Conservation (phyloP, 139 green algal species). For the Raphidocelis subcapitata region DNA sequence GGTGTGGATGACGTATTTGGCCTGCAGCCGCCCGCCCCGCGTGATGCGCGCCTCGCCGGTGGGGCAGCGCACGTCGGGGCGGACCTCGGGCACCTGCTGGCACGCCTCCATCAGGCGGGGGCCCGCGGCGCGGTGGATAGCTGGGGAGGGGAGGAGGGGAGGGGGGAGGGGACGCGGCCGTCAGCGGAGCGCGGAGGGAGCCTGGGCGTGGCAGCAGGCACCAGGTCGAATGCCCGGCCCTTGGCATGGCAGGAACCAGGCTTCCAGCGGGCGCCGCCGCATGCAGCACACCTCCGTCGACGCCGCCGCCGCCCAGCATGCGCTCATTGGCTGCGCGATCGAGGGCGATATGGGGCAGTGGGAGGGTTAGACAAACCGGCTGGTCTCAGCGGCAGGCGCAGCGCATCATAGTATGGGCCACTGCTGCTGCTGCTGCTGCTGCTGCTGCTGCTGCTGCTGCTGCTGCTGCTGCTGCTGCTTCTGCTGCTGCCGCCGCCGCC, state of each 20-base stretch:
- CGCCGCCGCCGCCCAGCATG: slow-evolving; percentile 88
- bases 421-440: not conserved
- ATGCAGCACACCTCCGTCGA: slow-evolving; percentile 66
- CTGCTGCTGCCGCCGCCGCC: not conserved
- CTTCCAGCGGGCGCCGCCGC: too few relatives aligned
- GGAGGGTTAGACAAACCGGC: not conserved
- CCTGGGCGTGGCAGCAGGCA: too few relatives aligned
- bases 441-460: not conserved
- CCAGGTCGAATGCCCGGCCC: not conserved
- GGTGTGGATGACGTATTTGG: slow-evolving; percentile 87
- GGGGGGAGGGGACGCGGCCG: not conserved
- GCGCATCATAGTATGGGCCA: not conserved
- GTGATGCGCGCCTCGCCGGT: slow-evolving; percentile 76
- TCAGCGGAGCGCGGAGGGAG: too few relatives aligned
- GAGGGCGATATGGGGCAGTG: not conserved
- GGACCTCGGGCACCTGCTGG: slow-evolving; percentile 51
- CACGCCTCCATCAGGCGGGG: slow-evolving; percentile 71
- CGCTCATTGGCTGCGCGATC: slow-evolving; percentile 67
- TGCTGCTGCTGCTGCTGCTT: not conserved
- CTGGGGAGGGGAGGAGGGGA: slow-evolving; percentile 38
- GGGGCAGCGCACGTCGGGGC: slow-evolving; percentile 67
- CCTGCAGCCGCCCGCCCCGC: slow-evolving; percentile 61
- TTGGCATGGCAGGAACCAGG: slow-evolving; percentile 4
- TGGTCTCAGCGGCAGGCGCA: too few relatives aligned
- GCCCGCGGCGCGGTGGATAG: slow-evolving; percentile 85